Conservation (phyloP, 805 yeast genomes). For the Ogataea glucozyma region DNA sequence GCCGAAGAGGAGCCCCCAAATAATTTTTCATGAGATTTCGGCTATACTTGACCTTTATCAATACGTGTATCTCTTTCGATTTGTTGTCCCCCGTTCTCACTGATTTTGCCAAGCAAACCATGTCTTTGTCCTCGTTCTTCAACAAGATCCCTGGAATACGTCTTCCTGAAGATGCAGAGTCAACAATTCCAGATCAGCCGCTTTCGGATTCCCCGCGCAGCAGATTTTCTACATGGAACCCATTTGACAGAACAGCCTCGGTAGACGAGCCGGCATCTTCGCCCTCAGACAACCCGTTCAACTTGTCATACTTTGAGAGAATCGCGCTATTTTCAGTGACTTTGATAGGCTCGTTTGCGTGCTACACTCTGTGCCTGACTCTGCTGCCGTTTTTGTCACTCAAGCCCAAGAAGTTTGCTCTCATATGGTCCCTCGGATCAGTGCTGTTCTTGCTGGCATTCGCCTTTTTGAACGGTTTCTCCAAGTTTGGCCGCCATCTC, state of each 20-base stretch:
- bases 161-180: constrained; percentile 18
- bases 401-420: constrained; percentile 83
- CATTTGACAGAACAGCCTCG: constrained; percentile 9
- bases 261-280: constrained; percentile 1
- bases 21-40: too few relatives aligned
- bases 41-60: too few relatives aligned
- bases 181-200: constrained; percentile 11
- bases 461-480: constrained; percentile 86
- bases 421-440: constrained; percentile 85
- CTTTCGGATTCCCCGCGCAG: neutral
- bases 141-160: constrained; percentile 27
- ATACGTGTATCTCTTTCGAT: too few relatives aligned
- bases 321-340: constrained; percentile 75
- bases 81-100: neutral
- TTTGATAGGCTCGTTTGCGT: constrained; percentile 66
- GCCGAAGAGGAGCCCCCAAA: too few relatives aligned
- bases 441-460: constrained; percentile 77
- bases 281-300: constrained; percentile 35
- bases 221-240: constrained; percentile 11
- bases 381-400: constrained; percentile 81
- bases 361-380: constrained; percentile 74
- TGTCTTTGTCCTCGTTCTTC: constrained; percentile 19
- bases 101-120: neutral
- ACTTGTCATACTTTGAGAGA: constrained; percentile 70
- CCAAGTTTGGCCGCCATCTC: constrained; percentile 65